A percentile compares a stretch with the other conserved stretches of the same genome.
These are phyloP conservation scores for Lactarius hengduanensis DNA, from an alignment of 768 basidiomycete species.

Conservation along the genomic window DNA sequence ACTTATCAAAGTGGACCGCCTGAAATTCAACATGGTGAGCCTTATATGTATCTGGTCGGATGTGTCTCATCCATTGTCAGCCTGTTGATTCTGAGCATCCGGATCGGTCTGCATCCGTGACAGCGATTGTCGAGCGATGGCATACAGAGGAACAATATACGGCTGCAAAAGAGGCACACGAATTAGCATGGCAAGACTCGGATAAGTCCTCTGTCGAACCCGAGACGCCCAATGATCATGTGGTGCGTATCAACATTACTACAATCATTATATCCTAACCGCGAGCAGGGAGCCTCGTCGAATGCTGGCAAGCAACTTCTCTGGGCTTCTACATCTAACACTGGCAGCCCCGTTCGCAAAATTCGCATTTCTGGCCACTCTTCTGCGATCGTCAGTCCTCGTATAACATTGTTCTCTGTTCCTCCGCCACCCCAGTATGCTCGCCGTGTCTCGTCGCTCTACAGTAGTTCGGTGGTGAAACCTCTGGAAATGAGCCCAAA, in stretches of 20 bases:
- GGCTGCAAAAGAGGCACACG: constrained; percentile 56
- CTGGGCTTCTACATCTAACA: constrained; percentile 55
- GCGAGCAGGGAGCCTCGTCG: constrained; percentile 6
- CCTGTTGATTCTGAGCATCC: constrained; percentile 78
- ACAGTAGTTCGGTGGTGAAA: constrained; percentile 33
- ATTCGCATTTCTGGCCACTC: constrained; percentile 48
- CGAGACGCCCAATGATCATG: constrained; percentile 40
- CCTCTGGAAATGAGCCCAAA: constrained; percentile 57
- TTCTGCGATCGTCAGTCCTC: constrained; percentile 44
- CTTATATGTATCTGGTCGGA: not conserved
- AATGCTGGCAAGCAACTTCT: constrained; percentile 61
- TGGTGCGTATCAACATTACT: not conserved
- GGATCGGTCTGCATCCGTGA: constrained; percentile 63
- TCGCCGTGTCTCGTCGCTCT: constrained; percentile 29
- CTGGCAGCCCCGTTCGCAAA: constrained; percentile 35
- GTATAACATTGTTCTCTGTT: constrained; percentile 35
- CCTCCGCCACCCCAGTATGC: constrained; percentile 35
- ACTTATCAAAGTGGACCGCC: constrained; percentile 68
- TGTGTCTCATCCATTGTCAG: constrained; percentile 40
- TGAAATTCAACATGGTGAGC: constrained; percentile 71
- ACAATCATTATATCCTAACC: constrained; percentile 7
- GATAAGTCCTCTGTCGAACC: constrained; percentile 44
- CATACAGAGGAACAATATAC: constrained; percentile 71
- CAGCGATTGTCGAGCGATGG: constrained; percentile 79
- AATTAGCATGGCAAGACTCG: constrained; percentile 68